phyloP scores from a whole-genome alignment of 2,329 filamentous ascomycete genomes.

The Didymella segeticola region DNA sequence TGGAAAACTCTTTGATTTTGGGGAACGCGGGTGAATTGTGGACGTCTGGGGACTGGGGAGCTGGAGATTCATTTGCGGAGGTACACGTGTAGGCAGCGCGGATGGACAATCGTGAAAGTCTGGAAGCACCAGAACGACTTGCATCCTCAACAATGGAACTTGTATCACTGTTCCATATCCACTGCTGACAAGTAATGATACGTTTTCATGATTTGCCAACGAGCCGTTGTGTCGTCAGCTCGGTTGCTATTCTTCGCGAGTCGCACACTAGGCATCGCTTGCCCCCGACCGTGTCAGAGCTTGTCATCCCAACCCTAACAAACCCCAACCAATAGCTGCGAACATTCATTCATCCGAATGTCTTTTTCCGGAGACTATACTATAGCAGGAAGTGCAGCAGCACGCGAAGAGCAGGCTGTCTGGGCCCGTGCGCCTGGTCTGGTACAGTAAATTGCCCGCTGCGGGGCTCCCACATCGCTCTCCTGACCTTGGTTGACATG shows the following conservation, averaged over 20 bases:
- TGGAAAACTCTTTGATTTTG: conserved; percentile 15
- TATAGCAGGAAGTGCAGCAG: conserved; percentile 25
- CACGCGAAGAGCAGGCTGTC: conserved; percentile 7
- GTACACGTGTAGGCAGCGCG: conserved; percentile 1
- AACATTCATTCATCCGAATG: conserved; percentile 25
- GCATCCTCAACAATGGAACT: background rate
- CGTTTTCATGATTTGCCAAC: conserved; percentile 8
- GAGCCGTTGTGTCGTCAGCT: conserved; percentile 4
- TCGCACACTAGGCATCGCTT: conserved; percentile 27
- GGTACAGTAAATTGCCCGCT: conserved; percentile 23
- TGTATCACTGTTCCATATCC: background rate
- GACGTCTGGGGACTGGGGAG: conserved; percentile 25
- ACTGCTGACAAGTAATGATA: too few relatives aligned
- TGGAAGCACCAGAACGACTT: background rate
- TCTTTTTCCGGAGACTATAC: conserved; percentile 27
- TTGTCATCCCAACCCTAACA: conserved; percentile 18
- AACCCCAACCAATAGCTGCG: conserved; percentile 14
- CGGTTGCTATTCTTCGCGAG: conserved; percentile 12
- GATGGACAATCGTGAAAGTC: background rate
- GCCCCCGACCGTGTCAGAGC: conserved; percentile 27
- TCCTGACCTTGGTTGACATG: conserved; percentile 11
- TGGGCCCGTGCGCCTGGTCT: conserved; percentile 15
- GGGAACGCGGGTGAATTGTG: conserved; percentile 9
- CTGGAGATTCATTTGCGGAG: conserved; percentile 27
- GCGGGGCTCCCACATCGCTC: conserved; percentile 27